A percentile compares a stretch with the other conserved stretches of the same genome.
These are phyloP conservation scores for Xylariales sp. DNA, from an alignment of 2,329 filamentous ascomycete genomes.

Conservation along the genomic window DNA sequence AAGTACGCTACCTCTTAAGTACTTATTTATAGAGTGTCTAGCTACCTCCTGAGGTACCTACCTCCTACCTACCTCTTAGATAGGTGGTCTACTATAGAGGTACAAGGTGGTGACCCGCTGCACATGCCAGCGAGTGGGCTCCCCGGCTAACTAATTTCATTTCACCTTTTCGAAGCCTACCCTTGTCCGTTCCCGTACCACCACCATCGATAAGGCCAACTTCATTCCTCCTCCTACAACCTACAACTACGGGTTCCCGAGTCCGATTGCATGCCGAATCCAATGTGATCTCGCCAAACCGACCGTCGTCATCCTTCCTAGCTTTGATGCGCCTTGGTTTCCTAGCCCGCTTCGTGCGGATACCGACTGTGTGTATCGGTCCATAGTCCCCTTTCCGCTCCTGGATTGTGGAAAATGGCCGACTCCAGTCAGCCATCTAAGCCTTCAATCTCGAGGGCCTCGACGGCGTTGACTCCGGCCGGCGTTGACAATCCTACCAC, in stretches of 20 bases:
- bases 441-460: slow-evolving; percentile 54
- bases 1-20: slow-evolving; percentile 1
- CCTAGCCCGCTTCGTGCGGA: slow-evolving; percentile 46
- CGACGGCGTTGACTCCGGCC: slow-evolving; percentile 59
- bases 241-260: background rate
- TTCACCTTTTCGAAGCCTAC: slow-evolving; percentile 20
- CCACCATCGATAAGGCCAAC: slow-evolving; percentile 28
- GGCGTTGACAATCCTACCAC: slow-evolving; percentile 56
- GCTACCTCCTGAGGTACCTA: too few relatives aligned
- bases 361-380: slow-evolving; percentile 39
- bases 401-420: slow-evolving; percentile 45
- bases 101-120: slow-evolving; percentile 21
- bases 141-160: slow-evolving; percentile 22
- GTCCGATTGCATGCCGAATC: slow-evolving; percentile 34
- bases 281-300: slow-evolving; percentile 43
- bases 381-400: slow-evolving; percentile 37
- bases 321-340: slow-evolving; percentile 44
- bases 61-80: too few relatives aligned
- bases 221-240: slow-evolving; percentile 1
- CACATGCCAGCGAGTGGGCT: slow-evolving; percentile 23
- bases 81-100: background rate
- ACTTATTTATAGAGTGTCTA: background rate
- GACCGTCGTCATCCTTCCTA: slow-evolving; percentile 24
- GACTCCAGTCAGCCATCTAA: slow-evolving; percentile 42
- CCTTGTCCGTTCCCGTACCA: slow-evolving; percentile 17